Conservation (phyloP, 176 grass and related monocot species). For the Lolium multiflorum region DNA sequence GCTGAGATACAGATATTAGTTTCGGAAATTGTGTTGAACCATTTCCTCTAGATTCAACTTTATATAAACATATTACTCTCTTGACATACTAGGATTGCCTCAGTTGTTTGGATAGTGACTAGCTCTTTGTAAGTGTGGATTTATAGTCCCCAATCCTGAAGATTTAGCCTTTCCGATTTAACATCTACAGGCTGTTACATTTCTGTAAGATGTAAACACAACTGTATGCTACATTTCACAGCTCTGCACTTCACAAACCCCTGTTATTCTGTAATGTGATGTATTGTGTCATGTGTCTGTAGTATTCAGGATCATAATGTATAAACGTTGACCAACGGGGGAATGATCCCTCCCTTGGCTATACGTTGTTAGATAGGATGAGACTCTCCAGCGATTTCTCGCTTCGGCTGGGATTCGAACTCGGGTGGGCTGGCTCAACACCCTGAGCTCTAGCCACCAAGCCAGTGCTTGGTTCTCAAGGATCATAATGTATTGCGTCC, state of each 20-base stretch:
- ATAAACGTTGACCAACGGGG: too few relatives aligned
- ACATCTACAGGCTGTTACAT: not conserved
- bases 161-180: not conserved
- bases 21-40: not conserved
- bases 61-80: not conserved
- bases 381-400: too few relatives aligned
- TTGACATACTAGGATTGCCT: constrained; percentile 1
- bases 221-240: not conserved
- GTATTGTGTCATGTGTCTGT: not conserved
- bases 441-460: too few relatives aligned
- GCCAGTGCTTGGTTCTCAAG: not conserved
- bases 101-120: not conserved
- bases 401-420: too few relatives aligned
- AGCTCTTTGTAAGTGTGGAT: not conserved
- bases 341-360: too few relatives aligned
- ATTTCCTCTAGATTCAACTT: not conserved
- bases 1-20: not conserved
- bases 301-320: not conserved
- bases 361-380: too few relatives aligned
- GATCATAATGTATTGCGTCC: not conserved
- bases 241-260: not conserved
- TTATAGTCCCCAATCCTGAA: not conserved
- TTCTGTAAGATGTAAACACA: not conserved
- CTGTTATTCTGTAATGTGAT: not conserved
- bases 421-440: too few relatives aligned